These are phyloP conservation scores for Pseudocercospora eumusae DNA, from an alignment of 2,329 filamentous ascomycete species.

Conservation along the genomic window DNA sequence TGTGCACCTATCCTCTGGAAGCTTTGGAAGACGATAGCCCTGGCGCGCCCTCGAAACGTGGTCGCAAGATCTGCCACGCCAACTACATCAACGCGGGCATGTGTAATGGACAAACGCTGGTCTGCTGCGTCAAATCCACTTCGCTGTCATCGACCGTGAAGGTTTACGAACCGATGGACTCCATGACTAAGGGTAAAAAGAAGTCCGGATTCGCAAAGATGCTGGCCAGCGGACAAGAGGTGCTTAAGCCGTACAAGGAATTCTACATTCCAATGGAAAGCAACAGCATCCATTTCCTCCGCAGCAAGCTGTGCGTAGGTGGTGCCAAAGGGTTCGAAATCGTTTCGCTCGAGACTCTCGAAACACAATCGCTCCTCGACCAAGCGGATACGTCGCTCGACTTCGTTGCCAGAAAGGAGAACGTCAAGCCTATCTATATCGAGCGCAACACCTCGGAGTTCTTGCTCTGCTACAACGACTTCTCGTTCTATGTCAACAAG, in stretches of 20 bases:
- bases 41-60: constrained; percentile 75
- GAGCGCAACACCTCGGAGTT: constrained; percentile 97
- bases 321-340: constrained; percentile 96
- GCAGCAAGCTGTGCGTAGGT: constrained; percentile 93
- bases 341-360: constrained; percentile 93
- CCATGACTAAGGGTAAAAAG: constrained; percentile 78
- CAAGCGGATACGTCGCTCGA: constrained; percentile 97
- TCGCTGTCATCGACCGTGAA: constrained; percentile 95
- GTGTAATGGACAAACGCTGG: constrained; percentile 87
- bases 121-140: constrained; percentile 94
- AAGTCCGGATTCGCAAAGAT: constrained; percentile 95
- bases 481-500: constrained; percentile 98
- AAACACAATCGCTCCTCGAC: constrained; percentile 94
- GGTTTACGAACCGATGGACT: constrained; percentile 97
- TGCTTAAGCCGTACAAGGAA: constrained; percentile 95
- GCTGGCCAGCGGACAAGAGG: constrained; percentile 90
- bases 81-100: constrained; percentile 99
- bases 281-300: constrained; percentile 96
- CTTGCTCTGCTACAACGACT: constrained; percentile 95
- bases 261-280: constrained; percentile 98
- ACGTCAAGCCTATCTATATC: constrained; percentile 86
- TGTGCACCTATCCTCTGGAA: constrained; percentile 84
- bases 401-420: constrained; percentile 92
- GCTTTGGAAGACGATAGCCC: constrained; percentile 79
- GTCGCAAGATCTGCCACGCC: constrained; percentile 96